Evolutionary conservation across 768 basidiomycete species (phyloP).

Genomic region (Chalciporus sphaerocephalus): DNA sequence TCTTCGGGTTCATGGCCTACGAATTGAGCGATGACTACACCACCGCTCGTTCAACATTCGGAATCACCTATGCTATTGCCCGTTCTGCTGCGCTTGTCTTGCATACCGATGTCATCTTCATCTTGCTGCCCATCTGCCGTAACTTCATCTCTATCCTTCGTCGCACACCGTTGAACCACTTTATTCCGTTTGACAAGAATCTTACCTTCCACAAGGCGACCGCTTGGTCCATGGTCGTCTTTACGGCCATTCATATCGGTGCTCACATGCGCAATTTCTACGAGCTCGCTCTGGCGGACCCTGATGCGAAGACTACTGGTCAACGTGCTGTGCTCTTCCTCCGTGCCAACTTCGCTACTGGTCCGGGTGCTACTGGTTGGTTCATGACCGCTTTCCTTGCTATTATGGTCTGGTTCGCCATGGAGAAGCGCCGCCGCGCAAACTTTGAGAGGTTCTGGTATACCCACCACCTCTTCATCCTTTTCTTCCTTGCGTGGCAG

Average conservation of each 20-base stretch:
- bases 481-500: constrained; percentile 94
- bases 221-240: constrained; percentile 84
- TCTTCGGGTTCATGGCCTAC: constrained; percentile 76
- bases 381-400: constrained; percentile 73
- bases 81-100: constrained; percentile 85
- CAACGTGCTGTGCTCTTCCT: constrained; percentile 69
- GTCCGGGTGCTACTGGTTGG: constrained; percentile 83
- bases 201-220: constrained; percentile 88
- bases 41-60: constrained; percentile 65
- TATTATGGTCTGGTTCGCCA: constrained; percentile 81
- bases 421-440: constrained; percentile 71
- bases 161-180: constrained; percentile 74
- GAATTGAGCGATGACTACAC: constrained; percentile 71
- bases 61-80: constrained; percentile 80
- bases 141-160: constrained; percentile 90
- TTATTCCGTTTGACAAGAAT: constrained; percentile 93
- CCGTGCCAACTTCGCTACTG: constrained; percentile 72
- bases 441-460: constrained; percentile 92
- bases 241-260: constrained; percentile 67
- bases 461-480: constrained; percentile 80
- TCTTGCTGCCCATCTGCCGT: constrained; percentile 91
- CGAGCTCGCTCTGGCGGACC: constrained; percentile 54
- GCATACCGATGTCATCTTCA: constrained; percentile 88
- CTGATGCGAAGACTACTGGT: constrained; percentile 48
- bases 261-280: constrained; percentile 88